phyloP scores from a whole-genome alignment of 2,329 filamentous ascomycete genomes.

The Cercospora beticola region DNA sequence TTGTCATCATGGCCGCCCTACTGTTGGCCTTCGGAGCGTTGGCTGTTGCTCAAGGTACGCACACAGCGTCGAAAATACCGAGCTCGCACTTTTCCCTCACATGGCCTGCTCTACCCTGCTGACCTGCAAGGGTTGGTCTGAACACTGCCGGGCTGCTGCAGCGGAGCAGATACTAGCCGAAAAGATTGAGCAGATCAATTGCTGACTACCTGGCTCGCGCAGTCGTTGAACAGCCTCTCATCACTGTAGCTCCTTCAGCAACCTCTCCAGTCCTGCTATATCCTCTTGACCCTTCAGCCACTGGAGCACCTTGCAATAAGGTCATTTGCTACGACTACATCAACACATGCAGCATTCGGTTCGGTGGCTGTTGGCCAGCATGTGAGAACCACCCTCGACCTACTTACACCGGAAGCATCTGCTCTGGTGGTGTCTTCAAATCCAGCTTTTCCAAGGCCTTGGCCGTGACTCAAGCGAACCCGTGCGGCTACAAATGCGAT shows the following conservation, averaged over 20 bases:
- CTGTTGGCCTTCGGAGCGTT: not conserved
- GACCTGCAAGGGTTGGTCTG: not conserved
- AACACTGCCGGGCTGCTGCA: not conserved
- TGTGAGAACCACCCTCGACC: constrained; percentile 27
- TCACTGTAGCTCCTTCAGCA: not conserved
- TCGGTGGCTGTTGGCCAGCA: constrained; percentile 29
- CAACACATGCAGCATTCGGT: constrained; percentile 29
- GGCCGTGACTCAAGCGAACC: constrained; percentile 10
- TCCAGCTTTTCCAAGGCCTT: constrained; percentile 12
- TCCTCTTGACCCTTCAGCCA: not conserved
- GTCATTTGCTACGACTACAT: constrained; percentile 30
- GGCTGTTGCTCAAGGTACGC: not conserved
- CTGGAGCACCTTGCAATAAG: constrained; percentile 8
- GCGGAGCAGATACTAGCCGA: not conserved
- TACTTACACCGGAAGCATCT: constrained; percentile 25
- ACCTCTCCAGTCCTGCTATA: constrained; percentile 3
- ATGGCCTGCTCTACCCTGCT: not conserved
- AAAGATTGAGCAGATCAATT: not conserved
- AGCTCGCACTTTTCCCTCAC: not conserved
- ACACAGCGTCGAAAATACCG: not conserved
- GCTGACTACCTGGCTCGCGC: not conserved
- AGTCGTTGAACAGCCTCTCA: not conserved
- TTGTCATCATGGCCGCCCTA: not conserved
- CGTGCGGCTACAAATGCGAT: constrained; percentile 23
- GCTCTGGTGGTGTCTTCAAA: constrained; percentile 15